Base-by-base conservation (phyloP, 257 asterid species). In the Paulownia fortunei region DNA sequence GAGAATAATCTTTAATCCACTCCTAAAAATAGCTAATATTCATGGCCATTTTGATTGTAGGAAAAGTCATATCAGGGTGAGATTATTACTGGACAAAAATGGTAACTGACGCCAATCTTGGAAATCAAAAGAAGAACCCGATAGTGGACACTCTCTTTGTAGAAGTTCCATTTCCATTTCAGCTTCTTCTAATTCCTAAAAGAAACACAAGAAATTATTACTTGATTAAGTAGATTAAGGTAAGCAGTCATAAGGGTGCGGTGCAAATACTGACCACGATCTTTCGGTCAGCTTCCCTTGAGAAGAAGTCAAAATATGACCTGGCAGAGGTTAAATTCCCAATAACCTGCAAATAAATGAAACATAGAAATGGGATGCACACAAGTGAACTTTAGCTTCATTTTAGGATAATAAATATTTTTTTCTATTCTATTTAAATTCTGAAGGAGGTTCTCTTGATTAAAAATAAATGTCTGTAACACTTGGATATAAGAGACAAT, bases 141-240 rank as follows among this genome's bases (percentile, higher is more conserved):
- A 79, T 56, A 26, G 62, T 51, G 85, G 88, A 64, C 37, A 80
- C 86, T 95, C 98, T 73, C 67, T 83, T 76, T 84, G 96, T 69
- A 91, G 86, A 86, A 93, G 92, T 82, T 95, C 98, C 93, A 93
- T 81, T 86, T 95, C 99, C 70, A 92, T 88, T 82, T 95, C 97
- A 74, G 97, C 96, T 86, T 93, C 98, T 88, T 96, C 99, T 72
- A 92, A 75, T 82, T 96, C 99, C 99, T 96, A 73, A 34, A 76
- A 77, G 59, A 60, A 76, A 74, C 39, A 76, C 11, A 69, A 72
- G 26, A 64, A 80, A 74, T 64, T 75, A 69, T 73, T 68, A 64
- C 68, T 26, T 41, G 39, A 64, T 74, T 23, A 66, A 70, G 81
- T 49, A 68, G 76, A 64, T 74, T 51, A 63, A 66, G 66, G 23